phyloP scores from a whole-genome alignment of 1,284 basidiomycete species.

The Ustilago trichophora region DNA sequence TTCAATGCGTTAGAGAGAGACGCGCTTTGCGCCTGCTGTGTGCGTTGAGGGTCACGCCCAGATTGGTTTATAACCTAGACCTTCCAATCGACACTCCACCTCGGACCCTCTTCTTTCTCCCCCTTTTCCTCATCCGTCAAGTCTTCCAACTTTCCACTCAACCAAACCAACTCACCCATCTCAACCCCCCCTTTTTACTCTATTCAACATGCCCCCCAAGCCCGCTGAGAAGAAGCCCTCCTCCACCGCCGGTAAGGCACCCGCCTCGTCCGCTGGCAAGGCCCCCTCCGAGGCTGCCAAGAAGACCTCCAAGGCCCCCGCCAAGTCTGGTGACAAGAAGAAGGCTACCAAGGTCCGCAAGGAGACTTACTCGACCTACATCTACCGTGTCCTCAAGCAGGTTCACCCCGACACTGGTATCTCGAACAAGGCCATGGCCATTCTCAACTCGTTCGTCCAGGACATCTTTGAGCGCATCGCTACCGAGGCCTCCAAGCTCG shows the following conservation, averaged over 20 bases:
- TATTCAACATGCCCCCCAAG: slow-evolving; percentile 62
- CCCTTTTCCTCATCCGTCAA: slow-evolving; percentile 37
- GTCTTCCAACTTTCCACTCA: slow-evolving; percentile 20
- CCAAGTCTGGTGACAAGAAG: slow-evolving; percentile 72
- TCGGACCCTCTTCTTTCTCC: slow-evolving; percentile 21
- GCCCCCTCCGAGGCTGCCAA: slow-evolving; percentile 73
- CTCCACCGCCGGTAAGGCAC: slow-evolving; percentile 72
- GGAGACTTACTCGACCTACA: slow-evolving; percentile 70
- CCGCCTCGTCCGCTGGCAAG: slow-evolving; percentile 69
- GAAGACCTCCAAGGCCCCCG: slow-evolving; percentile 68
- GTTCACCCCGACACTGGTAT: slow-evolving; percentile 69
- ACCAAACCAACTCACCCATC: slow-evolving; percentile 7
- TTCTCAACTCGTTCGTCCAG: slow-evolving; percentile 68
- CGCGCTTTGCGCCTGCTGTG: not conserved
- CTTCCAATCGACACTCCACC: slow-evolving; percentile 9
- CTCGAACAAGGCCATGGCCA: slow-evolving; percentile 70
- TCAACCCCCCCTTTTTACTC: slow-evolving; percentile 8
- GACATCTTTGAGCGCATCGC: slow-evolving; percentile 70
- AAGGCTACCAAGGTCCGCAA: slow-evolving; percentile 74
- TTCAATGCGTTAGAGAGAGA: too few species aligned
- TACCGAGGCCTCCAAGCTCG: slow-evolving; percentile 67
- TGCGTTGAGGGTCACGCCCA: not conserved
- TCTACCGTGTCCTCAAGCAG: slow-evolving; percentile 73
- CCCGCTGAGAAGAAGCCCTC: slow-evolving; percentile 70
- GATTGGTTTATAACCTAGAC: slow-evolving; percentile 43